Base-by-base conservation (phyloP, 2,329 filamentous ascomycete species). In the Fusarium nelsonii region DNA sequence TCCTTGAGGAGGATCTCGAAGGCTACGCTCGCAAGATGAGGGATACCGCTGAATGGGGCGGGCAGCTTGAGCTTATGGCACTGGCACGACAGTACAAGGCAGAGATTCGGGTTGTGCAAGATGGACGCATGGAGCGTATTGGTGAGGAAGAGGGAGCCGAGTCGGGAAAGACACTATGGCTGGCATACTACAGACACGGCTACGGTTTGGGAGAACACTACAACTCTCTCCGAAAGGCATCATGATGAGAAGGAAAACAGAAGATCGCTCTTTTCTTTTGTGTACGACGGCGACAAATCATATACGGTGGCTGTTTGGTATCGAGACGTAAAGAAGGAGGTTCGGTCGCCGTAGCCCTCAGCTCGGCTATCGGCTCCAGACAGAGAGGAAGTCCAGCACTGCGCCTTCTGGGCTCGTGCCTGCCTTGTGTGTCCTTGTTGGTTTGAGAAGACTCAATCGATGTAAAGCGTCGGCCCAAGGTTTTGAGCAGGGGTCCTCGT, bases 151-250 rank as follows among this genome's bases (percentile, higher is more conserved):
- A 82, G 52, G 83, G 81, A 23, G 77, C 79, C 54, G 83, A 81
- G 70, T 87, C 87, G 72, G 88, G 87, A 70, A 85, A 77, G 73
- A 75, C 73, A 37, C 37, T 97, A 51, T 98, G 96, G 95, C 79
- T 99, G 79, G 95, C 94, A 36, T 99, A 98, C 80, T 98, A 98
- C 80, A 87, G 92, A 74, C 94, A 97, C 82, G 93, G 92, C 49
- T 98, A 97, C 79, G 95, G 95, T 2, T 83, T 99, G 50, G 96
- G 96, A 14, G 96, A 98, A 82, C 96, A 99, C 81, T 99, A 99
- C 81, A 99, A 99, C 78, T 97, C 94, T 54, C 80, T 99, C 77
- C 80, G 88, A 72, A 87, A 83, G 75, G 75, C 74, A 70, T 69
- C 73, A 70, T 74, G 65, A 71, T 51, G 56, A 43, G 60, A 57